Base-by-base conservation (phyloP, 345 rosid species). In the Arabis hirsuta region DNA sequence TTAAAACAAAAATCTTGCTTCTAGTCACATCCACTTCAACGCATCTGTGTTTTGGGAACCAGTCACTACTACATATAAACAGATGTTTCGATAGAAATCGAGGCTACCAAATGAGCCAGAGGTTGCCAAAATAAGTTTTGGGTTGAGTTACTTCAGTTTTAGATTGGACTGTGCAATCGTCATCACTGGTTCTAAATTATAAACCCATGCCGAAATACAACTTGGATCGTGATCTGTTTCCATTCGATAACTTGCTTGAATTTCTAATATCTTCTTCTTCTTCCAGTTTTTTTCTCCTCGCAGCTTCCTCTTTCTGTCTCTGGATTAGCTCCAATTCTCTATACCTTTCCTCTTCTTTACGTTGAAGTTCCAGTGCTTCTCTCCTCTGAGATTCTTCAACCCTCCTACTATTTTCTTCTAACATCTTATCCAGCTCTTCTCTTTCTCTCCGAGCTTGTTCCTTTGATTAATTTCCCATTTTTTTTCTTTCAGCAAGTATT, bases 361-460 rank as follows among this genome's bases (percentile, higher is more conserved):
- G 82, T 58, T 89, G 96, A 64, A 22, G 90, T 75, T 91, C 97
- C 73, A 87, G 22, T 3, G 97, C 97, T 79, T 89, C 96, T 76
- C 96, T 82, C 73, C 88, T 81, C 73, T 89, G 97, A 41, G 97
- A 41, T 74, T 89, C 97, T 74, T 87, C 96, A 65, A 91, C 97
- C 66, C 88, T 86, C 79, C 93, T 84, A 78, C 62, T 81, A 76
- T 91, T 91, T 81, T 91, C 97, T 78, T 89, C 91, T 56, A 91
- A 79, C 97, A 91, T 87, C 80, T 85, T 89, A 68, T 91, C 97
- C 46, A 89, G 84, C 76, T 91, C 96, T 64, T 91, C 93, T 78
- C 92, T 83, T 67, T 89, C 97, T 79, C 78, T 91, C 68, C 86
- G 80, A 31, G 88, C 87, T 87, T 87, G 92, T 77, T 86, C 96